A percentile compares a stretch with the other conserved stretches of the same genome.
phyloP scores from a whole-genome alignment of 768 basidiomycete genomes.

The Kwoniella bestiolae region DNA sequence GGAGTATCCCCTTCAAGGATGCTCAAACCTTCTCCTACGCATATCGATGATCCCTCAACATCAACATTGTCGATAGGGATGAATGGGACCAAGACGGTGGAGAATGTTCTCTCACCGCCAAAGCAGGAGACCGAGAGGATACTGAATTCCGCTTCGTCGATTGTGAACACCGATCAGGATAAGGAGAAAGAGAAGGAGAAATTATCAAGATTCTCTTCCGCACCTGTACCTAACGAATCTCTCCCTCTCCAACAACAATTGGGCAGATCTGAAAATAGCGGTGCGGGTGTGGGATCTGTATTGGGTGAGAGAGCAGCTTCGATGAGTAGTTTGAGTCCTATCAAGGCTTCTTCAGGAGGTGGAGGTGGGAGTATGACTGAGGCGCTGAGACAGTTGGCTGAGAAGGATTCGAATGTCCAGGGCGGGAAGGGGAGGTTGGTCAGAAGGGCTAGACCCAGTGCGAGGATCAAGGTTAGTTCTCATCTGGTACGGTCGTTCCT shows the following conservation, averaged over 20 bases:
- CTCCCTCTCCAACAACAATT: neutral
- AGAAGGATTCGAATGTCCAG: conserved; percentile 21
- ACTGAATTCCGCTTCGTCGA: conserved; percentile 30
- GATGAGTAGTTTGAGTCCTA: conserved; percentile 6
- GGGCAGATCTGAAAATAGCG: neutral
- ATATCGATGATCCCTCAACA: conserved; percentile 31
- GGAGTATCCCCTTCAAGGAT: conserved; percentile 25
- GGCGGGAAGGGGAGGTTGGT: conserved; percentile 5
- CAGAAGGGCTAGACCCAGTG: conserved; percentile 17
- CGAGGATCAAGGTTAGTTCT: conserved; percentile 21
- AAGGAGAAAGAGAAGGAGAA: conserved; percentile 2
- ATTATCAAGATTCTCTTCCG: conserved; percentile 22
- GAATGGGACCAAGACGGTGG: neutral
- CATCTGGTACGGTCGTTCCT: too few relatives aligned
- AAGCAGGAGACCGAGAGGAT: conserved; percentile 32
- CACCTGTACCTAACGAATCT: conserved; percentile 11
- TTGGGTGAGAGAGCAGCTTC: conserved; percentile 21
- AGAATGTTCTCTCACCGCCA: conserved; percentile 39
- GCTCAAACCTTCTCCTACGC: conserved; percentile 45
- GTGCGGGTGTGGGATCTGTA: neutral
- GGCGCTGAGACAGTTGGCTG: conserved; percentile 36
- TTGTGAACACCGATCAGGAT: neutral
- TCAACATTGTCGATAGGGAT: conserved; percentile 1
- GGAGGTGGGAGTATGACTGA: conserved; percentile 35
- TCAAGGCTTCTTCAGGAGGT: neutral